These are phyloP conservation scores for Cavenderia fasciculata DNA, from an alignment of 78 protist genomes.

Conservation along the genomic window DNA sequence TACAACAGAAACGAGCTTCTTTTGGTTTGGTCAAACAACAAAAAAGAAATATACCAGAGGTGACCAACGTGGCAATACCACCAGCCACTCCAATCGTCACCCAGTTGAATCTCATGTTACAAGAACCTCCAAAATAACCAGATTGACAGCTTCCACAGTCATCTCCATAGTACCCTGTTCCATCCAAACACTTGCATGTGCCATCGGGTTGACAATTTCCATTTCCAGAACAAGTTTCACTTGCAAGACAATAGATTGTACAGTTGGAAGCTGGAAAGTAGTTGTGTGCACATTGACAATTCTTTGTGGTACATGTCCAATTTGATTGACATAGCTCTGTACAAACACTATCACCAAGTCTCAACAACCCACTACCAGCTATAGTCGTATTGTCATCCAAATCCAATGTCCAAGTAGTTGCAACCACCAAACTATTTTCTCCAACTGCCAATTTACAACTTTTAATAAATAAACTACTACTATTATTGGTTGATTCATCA, in stretches of 20 bases:
- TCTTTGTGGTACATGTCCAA: background rate
- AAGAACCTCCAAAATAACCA: constrained; percentile 19
- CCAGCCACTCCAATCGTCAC: background rate
- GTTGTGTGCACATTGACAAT: constrained; percentile 16
- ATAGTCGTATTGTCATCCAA: no score
- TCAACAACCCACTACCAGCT: no score
- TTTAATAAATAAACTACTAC: no score
- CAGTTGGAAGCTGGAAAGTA: constrained; percentile 30
- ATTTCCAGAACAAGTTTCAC: constrained; percentile 7
- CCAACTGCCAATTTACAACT: no score
- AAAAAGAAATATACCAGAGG: constrained; percentile 28
- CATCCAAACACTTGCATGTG: background rate
- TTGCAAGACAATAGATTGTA: background rate
- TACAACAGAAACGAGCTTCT: no score
- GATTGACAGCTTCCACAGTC: background rate
- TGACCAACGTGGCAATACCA: background rate
- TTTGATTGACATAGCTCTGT: constrained; percentile 10
- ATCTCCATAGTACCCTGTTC: constrained; percentile 22
- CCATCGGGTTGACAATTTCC: constrained; percentile 47
- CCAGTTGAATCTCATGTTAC: constrained; percentile 6
- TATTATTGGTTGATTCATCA: no score
- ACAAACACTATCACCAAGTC: constrained; percentile 37
- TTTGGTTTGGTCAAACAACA: constrained; percentile 30
- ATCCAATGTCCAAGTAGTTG: no score
- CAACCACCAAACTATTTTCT: no score